Evolutionary conservation across 139 green algal species (phyloP).

Genomic region (Chlamydomonas schloesseri): DNA sequence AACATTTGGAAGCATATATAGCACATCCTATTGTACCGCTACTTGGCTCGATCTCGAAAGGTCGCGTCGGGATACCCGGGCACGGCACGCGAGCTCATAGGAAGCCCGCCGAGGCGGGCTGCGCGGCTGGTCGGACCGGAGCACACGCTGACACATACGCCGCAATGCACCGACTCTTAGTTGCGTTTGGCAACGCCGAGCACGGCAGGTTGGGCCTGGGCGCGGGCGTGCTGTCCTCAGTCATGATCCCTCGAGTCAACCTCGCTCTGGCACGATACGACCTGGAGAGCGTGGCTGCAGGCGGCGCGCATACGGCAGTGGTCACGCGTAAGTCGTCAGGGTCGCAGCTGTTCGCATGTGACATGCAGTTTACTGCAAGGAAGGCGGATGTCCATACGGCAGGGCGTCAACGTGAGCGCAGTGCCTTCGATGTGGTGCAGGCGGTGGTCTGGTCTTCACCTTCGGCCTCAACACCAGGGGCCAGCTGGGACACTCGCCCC

Average conservation of each 20-base stretch:
- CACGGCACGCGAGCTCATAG: no score
- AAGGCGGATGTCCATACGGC: background rate
- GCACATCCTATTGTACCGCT: no score
- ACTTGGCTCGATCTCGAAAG: background rate
- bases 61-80: background rate
- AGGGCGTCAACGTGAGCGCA: background rate
- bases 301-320: constrained; percentile 2
- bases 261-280: background rate
- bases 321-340: constrained; percentile 18
- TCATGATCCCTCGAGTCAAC: background rate
- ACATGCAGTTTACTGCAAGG: no score
- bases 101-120: no score
- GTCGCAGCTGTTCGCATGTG: no score
- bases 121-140: no score
- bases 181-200: background rate
- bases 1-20: no score
- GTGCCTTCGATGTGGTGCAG: background rate
- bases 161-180: constrained; percentile 10
- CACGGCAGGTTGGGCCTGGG: background rate
- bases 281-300: background rate
- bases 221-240: no score
- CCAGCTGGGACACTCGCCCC: constrained; percentile 1
- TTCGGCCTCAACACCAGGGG: background rate
- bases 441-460: background rate
- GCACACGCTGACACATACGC: no score